These are phyloP conservation scores for Acanthamoeba royreba DNA, from an alignment of 208 protist species.

Conservation along the genomic window DNA sequence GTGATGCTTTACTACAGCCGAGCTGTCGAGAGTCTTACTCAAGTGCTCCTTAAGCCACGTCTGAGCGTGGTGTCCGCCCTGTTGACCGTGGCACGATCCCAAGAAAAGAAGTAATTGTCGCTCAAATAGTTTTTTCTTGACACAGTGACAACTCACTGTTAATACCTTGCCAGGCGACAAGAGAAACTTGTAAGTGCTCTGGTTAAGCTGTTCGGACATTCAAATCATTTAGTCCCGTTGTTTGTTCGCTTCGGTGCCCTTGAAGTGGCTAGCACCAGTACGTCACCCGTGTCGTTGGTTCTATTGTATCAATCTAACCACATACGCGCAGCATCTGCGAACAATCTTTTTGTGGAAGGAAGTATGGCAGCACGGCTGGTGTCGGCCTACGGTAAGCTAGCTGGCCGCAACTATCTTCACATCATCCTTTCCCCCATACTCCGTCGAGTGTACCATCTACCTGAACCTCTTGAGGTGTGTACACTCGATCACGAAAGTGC, in stretches of 20 bases:
- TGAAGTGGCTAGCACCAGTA: slow-evolving; percentile 36
- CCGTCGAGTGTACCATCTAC: not conserved
- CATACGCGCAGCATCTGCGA: not conserved
- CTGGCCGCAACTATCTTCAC: not conserved
- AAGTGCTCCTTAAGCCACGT: not conserved
- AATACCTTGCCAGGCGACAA: not conserved
- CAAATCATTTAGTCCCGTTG: not conserved
- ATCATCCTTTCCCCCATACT: slow-evolving; percentile 1
- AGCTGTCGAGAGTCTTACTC: not conserved
- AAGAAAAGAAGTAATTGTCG: slow-evolving; percentile 23
- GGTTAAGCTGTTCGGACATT: not conserved
- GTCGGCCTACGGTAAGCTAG: slow-evolving; percentile 11
- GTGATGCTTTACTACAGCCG: too few relatives aligned
- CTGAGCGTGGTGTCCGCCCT: slow-evolving; percentile 24
- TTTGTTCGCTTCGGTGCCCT: not conserved
- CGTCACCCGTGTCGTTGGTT: too few relatives aligned
- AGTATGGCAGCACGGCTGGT: slow-evolving; percentile 23
- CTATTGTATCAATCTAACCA: not conserved
- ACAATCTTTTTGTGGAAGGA: slow-evolving; percentile 38
- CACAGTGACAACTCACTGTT: too few relatives aligned
- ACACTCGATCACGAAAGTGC: too few relatives aligned
- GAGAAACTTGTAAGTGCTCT: slow-evolving; percentile 8
- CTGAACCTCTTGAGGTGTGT: not conserved
- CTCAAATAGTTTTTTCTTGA: too few relatives aligned
- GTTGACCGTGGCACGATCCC: not conserved